A percentile compares a stretch with the other conserved stretches of the same genome.
Conservation (phyloP, 306 rosid genomes). For the Cicer yamashitae region DNA sequence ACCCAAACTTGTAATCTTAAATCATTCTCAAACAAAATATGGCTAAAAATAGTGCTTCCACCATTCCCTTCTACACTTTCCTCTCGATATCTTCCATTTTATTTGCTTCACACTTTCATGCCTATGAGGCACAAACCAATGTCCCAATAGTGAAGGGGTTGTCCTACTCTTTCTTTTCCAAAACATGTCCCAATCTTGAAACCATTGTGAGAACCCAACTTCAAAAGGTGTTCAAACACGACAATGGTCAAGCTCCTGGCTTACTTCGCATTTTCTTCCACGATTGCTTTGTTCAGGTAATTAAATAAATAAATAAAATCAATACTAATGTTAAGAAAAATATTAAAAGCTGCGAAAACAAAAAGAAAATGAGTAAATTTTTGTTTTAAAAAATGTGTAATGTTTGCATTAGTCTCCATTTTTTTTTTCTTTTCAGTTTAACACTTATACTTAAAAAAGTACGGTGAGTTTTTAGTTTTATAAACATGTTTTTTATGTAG, state of each 20-base stretch:
- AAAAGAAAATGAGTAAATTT: no score
- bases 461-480: no score
- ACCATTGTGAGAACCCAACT: conserved; percentile 57
- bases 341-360: no score
- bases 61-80: not conserved
- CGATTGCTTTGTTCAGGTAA: conserved; percentile 76
- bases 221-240: conserved; percentile 50
- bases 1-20: not conserved
- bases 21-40: conserved; percentile 34
- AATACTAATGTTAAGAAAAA: no score
- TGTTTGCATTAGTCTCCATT: no score
- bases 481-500: no score
- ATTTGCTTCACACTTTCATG: conserved; percentile 3
- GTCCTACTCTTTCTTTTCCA: conserved; percentile 55
- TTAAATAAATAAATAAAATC: no score
- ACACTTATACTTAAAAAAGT: no score
- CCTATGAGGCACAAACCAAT: conserved; percentile 22
- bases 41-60: conserved; percentile 15
- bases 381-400: no score
- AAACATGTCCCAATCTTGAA: conserved; percentile 59
- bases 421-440: no score
- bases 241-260: conserved; percentile 66
- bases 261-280: conserved; percentile 71
- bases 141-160: conserved; percentile 53
- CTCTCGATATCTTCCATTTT: conserved; percentile 43